phyloP scores from a whole-genome alignment of 345 rosid genomes.

The Linum tenue region DNA sequence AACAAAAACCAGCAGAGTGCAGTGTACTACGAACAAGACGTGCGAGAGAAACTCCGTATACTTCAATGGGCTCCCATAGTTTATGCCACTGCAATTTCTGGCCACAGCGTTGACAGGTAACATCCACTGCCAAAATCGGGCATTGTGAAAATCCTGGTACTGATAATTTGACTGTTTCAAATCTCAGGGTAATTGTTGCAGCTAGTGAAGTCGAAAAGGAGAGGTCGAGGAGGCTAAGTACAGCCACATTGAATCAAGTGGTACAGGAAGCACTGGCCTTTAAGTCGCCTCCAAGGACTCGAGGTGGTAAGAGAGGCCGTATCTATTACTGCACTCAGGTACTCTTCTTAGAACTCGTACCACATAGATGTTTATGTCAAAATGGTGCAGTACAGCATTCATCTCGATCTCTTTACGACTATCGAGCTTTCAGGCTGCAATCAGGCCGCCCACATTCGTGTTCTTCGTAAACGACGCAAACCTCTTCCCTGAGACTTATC shows the following conservation, averaged over 20 bases:
- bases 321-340: constrained; percentile 94
- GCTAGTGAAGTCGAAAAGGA: constrained; percentile 77
- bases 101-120: constrained; percentile 82
- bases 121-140: neutral
- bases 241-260: constrained; percentile 78
- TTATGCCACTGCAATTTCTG: constrained; percentile 82
- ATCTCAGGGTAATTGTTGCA: constrained; percentile 58
- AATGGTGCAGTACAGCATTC: neutral
- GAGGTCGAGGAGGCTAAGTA: constrained; percentile 82
- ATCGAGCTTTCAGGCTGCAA: constrained; percentile 64
- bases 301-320: constrained; percentile 87
- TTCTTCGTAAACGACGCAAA: constrained; percentile 88
- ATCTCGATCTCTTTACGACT: constrained; percentile 2
- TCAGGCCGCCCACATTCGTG: constrained; percentile 93
- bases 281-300: constrained; percentile 85
- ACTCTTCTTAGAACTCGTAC: neutral
- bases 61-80: constrained; percentile 95
- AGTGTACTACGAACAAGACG: constrained; percentile 72
- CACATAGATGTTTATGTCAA: neutral
- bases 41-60: constrained; percentile 75
- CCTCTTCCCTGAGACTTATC: constrained; percentile 81
- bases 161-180: neutral
- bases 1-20: constrained; percentile 81
- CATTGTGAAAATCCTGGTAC: neutral
- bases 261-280: constrained; percentile 78